Percentiles rank a stretch among this genome's conserved stretches.
phyloP scores from a whole-genome alignment of 306 rosid species.

The Canavalia ensiformis region DNA sequence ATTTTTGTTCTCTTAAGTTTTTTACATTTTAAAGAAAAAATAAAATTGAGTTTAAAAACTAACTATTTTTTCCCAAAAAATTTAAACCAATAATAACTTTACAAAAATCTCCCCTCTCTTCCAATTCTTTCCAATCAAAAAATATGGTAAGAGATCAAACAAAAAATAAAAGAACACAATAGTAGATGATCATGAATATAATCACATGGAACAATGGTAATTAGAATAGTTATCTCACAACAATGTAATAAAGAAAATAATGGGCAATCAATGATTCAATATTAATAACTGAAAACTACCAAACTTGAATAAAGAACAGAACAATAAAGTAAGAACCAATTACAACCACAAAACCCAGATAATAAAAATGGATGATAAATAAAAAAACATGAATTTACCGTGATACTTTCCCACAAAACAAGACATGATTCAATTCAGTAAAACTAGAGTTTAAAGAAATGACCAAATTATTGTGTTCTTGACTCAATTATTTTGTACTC shows the following conservation, averaged over 20 bases:
- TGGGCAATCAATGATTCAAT: background rate
- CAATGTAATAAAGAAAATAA: background rate
- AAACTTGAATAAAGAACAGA: background rate
- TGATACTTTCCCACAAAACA: background rate
- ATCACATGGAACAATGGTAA: background rate
- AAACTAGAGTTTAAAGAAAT: background rate
- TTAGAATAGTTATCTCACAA: background rate
- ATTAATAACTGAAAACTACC: background rate
- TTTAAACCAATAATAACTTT: too few species aligned
- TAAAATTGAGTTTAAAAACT: too few species aligned
- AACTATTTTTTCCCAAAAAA: too few species aligned
- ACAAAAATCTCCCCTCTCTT: too few species aligned
- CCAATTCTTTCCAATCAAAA: too few species aligned
- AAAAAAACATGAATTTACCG: background rate
- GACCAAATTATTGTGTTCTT: conserved; percentile 10
- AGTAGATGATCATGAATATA: background rate
- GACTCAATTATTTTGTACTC: conserved; percentile 8
- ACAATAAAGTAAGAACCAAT: background rate
- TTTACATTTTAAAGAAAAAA: too few species aligned
- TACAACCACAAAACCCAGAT: background rate
- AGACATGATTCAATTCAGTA: background rate
- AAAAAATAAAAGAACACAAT: background rate
- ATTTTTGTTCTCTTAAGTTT: too few species aligned
- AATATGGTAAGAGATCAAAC: too few species aligned
- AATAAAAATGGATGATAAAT: background rate